A percentile compares a stretch with the other conserved stretches of the same genome.
Evolutionary conservation across 345 rosid species (phyloP).

Genomic region (Boechera divaricarpa): DNA sequence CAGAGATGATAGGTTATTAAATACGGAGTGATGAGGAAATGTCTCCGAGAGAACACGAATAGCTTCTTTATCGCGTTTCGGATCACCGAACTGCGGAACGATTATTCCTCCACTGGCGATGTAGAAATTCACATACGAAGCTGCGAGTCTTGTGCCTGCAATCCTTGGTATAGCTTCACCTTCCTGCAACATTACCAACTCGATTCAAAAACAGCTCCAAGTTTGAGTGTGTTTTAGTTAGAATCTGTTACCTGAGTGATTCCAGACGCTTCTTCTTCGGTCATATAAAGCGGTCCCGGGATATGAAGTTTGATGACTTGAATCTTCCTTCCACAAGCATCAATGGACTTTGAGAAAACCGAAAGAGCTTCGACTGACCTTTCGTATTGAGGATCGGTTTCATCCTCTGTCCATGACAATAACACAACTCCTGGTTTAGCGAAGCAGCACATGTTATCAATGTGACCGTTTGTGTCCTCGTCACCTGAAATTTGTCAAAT

Average conservation of each 20-base stretch:
- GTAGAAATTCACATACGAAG: constrained; percentile 83
- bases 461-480: constrained; percentile 97
- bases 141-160: constrained; percentile 84
- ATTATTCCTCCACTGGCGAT: constrained; percentile 79
- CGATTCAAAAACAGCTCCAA: background rate
- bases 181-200: constrained; percentile 47
- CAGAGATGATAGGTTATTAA: constrained; percentile 4
- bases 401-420: constrained; percentile 79
- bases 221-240: background rate
- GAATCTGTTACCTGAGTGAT: constrained; percentile 57
- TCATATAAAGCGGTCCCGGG: constrained; percentile 89
- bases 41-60: constrained; percentile 65
- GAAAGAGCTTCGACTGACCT: constrained; percentile 68
- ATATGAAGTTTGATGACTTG: constrained; percentile 75
- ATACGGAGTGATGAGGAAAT: constrained; percentile 71
- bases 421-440: constrained; percentile 86
- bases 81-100: constrained; percentile 82
- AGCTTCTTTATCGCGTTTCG: constrained; percentile 81
- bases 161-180: constrained; percentile 67
- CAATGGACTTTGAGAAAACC: constrained; percentile 62
- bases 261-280: constrained; percentile 84
- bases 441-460: constrained; percentile 97
- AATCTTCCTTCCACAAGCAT: constrained; percentile 76
- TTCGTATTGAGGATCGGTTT: constrained; percentile 74
- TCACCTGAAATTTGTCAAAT: constrained; percentile 61